Conservation (phyloP, 169 alveolate species). For the Perkinsus chesapeaki region DNA sequence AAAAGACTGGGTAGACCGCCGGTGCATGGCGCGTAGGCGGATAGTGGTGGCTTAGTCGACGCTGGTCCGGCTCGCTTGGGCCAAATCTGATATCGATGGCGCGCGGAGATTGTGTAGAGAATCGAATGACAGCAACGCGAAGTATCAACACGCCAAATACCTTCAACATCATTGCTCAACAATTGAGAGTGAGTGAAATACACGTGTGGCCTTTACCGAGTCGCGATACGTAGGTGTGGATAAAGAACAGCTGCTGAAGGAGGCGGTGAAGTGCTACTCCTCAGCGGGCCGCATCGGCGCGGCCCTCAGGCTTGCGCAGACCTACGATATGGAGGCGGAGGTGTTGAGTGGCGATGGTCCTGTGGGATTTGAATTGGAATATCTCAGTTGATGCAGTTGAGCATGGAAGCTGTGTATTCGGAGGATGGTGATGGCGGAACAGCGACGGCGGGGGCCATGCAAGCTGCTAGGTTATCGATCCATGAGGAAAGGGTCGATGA, state of each 20-base stretch:
- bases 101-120: neutral
- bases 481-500: neutral
- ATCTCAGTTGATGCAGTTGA: neutral
- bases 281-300: constrained; percentile 60
- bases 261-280: constrained; percentile 60
- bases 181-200: neutral
- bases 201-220: neutral
- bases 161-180: neutral
- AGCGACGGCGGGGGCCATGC: neutral
- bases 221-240: neutral
- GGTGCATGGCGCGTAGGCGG: neutral
- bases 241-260: constrained; percentile 30
- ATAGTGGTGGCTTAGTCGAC: neutral
- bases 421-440: neutral
- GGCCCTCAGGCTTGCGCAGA: constrained; percentile 69
- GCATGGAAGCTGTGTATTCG: neutral
- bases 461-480: neutral
- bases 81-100: neutral
- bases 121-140: neutral
- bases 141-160: neutral
- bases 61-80: neutral
- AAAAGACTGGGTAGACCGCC: neutral
- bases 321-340: constrained; percentile 53
- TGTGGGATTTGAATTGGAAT: too few relatives aligned
- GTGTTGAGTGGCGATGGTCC: constrained; percentile 39